These are phyloP conservation scores for Pleurotus giganteus DNA, from an alignment of 768 basidiomycete species.

Conservation along the genomic window DNA sequence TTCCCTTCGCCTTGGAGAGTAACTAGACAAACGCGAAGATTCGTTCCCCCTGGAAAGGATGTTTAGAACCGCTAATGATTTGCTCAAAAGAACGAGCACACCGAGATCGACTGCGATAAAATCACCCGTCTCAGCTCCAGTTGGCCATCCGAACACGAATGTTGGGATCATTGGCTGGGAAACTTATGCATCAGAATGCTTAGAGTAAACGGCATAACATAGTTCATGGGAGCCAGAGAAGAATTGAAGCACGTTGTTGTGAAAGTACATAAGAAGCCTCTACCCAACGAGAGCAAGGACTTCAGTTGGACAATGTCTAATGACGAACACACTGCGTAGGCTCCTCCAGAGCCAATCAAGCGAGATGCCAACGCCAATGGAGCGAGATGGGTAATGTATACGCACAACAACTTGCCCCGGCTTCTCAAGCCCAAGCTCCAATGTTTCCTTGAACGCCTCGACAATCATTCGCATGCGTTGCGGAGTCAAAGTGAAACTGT, in stretches of 20 bases:
- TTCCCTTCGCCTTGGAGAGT: slow-evolving; percentile 89
- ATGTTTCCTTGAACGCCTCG: slow-evolving; percentile 90
- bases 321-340: background rate
- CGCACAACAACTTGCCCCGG: slow-evolving; percentile 84
- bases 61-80: slow-evolving; percentile 5
- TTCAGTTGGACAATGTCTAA: too few species aligned
- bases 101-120: slow-evolving; percentile 90
- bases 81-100: slow-evolving; percentile 29
- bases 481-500: slow-evolving; percentile 81
- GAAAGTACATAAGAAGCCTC: background rate
- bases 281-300: background rate
- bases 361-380: background rate
- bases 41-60: slow-evolving; percentile 72
- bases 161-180: slow-evolving; percentile 93
- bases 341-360: background rate
- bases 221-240: background rate
- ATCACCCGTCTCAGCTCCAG: slow-evolving; percentile 84
- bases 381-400: slow-evolving; percentile 21
- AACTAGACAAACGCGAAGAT: slow-evolving; percentile 97
- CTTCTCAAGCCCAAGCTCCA: slow-evolving; percentile 84
- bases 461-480: slow-evolving; percentile 97
- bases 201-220: background rate
- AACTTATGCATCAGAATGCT: slow-evolving; percentile 11
- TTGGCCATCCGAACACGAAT: slow-evolving; percentile 94
- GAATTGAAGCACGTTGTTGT: background rate